A percentile compares a stretch with the other conserved stretches of the same genome.
Conservation (phyloP, 2,329 filamentous ascomycete species). For the Nothopassalora personata region DNA sequence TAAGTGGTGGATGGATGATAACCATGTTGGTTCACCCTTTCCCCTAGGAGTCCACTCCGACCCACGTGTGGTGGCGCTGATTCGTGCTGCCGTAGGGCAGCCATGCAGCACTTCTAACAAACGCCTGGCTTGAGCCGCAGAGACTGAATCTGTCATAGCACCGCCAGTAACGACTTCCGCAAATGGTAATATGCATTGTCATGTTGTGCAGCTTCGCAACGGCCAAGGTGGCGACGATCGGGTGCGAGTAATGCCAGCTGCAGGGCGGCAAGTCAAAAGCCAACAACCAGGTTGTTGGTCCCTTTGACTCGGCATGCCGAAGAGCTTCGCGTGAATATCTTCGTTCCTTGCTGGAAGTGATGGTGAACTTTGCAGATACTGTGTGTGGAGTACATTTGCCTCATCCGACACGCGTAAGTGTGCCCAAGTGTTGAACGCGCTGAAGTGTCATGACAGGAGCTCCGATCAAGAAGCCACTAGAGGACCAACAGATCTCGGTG, state of each 20-base stretch:
- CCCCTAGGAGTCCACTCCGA: not conserved
- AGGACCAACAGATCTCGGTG: too few relatives aligned
- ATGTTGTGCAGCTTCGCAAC: not conserved
- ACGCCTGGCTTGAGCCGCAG: not conserved
- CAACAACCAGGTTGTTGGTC: not conserved
- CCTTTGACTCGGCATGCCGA: not conserved
- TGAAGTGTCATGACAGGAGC: too few relatives aligned
- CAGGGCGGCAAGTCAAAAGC: not conserved
- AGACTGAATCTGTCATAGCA: not conserved
- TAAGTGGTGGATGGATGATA: too few relatives aligned
- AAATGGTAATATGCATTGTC: not conserved
- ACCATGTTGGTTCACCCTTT: not conserved
- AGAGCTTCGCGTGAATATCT: not conserved
- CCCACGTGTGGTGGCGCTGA: not conserved
- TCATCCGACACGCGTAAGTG: too few relatives aligned
- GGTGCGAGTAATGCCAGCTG: not conserved
- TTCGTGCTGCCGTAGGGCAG: not conserved
- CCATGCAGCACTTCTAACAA: not conserved
- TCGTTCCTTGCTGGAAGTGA: not conserved
- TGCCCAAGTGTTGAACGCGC: too few relatives aligned
- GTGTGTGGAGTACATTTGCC: too few relatives aligned
- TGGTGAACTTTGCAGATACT: not conserved
- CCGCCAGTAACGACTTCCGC: not conserved
- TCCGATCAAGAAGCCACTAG: too few relatives aligned
- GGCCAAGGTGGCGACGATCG: not conserved